A percentile compares a stretch with the other conserved stretches of the same genome.
Conservation (phyloP, 306 rosid genomes). For the Rosa persica region DNA sequence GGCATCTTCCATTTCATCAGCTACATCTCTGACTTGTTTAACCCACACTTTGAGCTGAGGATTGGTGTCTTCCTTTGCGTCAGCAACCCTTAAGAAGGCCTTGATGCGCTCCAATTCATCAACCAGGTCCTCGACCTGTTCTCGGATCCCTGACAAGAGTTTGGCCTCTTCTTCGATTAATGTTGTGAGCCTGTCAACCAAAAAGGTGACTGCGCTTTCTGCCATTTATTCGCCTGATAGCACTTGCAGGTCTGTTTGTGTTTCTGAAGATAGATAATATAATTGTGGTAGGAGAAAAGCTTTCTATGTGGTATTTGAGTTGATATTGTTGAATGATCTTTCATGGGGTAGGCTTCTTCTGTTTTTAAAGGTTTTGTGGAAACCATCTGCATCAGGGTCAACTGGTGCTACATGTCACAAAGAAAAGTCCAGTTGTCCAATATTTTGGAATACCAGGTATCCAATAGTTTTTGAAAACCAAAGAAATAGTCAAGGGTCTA, state of each 20-base stretch:
- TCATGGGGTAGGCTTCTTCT: conserved; percentile 28
- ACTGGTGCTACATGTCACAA: not conserved
- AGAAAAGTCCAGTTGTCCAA: not conserved
- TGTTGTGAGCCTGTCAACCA: conserved; percentile 34
- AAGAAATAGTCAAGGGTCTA: not conserved
- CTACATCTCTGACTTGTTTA: conserved; percentile 30
- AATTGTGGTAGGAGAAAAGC: not conserved
- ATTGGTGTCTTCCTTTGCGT: conserved; percentile 29
- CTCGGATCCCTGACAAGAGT: conserved; percentile 32
- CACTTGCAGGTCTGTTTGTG: not conserved
- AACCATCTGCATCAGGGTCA: not conserved
- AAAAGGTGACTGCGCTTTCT: conserved; percentile 44
- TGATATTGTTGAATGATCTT: conserved; percentile 18
- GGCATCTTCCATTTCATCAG: conserved; percentile 35
- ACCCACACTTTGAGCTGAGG: conserved; percentile 28
- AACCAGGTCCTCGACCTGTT: conserved; percentile 15
- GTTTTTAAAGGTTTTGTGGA: not conserved
- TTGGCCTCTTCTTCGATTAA: conserved; percentile 45
- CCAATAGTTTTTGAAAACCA: not conserved
- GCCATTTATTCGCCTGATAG: conserved; percentile 34
- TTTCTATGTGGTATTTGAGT: not conserved
- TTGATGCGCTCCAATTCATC: conserved; percentile 28
- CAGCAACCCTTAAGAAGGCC: conserved; percentile 33
- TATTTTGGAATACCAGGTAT: not conserved
- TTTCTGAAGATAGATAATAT: not conserved